phyloP scores from a whole-genome alignment of 768 basidiomycete genomes.

The Brasilioporus rufonigricans region DNA sequence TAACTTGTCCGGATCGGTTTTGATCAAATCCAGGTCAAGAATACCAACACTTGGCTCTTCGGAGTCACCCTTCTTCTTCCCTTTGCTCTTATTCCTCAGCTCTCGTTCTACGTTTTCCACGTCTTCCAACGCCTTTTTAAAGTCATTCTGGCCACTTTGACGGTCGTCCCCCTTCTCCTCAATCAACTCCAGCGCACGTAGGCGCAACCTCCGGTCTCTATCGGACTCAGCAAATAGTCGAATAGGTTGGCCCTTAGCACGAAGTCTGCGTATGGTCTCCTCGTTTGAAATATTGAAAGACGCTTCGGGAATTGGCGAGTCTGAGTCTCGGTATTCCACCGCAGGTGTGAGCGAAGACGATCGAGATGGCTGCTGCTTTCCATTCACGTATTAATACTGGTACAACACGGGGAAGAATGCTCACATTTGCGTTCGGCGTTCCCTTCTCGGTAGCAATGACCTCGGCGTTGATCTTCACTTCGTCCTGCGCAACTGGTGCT shows the following conservation, averaged over 20 bases:
- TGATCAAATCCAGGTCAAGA: conserved; percentile 78
- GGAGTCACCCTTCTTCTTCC: conserved; percentile 60
- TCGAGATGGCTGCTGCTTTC: conserved; percentile 46
- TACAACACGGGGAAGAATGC: conserved; percentile 19
- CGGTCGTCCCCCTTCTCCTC: conserved; percentile 84
- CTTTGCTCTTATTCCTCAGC: conserved; percentile 52
- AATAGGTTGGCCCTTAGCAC: conserved; percentile 91
- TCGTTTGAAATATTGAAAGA: conserved; percentile 90
- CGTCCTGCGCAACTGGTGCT: conserved; percentile 34
- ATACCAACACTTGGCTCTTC: conserved; percentile 52
- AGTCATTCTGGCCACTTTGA: conserved; percentile 90
- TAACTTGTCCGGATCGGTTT: conserved; percentile 90
- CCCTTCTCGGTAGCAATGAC: conserved; percentile 19
- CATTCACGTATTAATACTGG: conserved; percentile 38
- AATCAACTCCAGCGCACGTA: conserved; percentile 92
- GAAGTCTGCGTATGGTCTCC: conserved; percentile 85
- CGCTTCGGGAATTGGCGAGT: conserved; percentile 39
- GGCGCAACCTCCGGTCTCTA: conserved; percentile 84
- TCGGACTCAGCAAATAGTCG: conserved; percentile 94
- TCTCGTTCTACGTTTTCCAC: conserved; percentile 77
- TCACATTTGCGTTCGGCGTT: conserved; percentile 42
- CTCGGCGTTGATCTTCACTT: conserved; percentile 18
- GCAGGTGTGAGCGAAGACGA: conserved; percentile 41
- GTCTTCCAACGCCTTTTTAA: conserved; percentile 85
- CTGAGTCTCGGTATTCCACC: conserved; percentile 33